Percentiles rank a stretch among this genome's conserved stretches.
These are phyloP conservation scores for Rubus parviflorus DNA, from an alignment of 306 rosid genomes.

Conservation along the genomic window DNA sequence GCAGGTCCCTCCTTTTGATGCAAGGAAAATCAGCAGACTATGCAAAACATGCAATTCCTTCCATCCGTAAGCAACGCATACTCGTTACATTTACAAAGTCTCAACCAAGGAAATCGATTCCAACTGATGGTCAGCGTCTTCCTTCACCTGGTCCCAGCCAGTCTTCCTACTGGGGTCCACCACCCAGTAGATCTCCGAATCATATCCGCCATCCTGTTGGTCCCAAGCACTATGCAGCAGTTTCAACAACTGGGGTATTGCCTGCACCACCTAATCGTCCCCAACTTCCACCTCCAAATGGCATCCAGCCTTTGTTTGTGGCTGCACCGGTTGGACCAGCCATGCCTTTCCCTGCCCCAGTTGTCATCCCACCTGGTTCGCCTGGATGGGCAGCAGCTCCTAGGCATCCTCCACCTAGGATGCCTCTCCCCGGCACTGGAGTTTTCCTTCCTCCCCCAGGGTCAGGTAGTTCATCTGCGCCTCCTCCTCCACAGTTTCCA, in stretches of 20 bases:
- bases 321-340: slow-evolving; percentile 53
- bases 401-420: slow-evolving; percentile 78
- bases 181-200: slow-evolving; percentile 67
- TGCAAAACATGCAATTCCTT: slow-evolving; percentile 78
- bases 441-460: slow-evolving; percentile 97
- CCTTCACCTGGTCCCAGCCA: slow-evolving; percentile 37
- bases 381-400: slow-evolving; percentile 75
- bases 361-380: slow-evolving; percentile 63
- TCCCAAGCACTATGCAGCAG: slow-evolving; percentile 60
- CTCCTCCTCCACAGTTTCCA: slow-evolving; percentile 45
- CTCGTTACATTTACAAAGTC: slow-evolving; percentile 74
- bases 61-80: slow-evolving; percentile 73
- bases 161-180: slow-evolving; percentile 64
- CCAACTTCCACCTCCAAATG: slow-evolving; percentile 59
- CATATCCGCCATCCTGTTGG: slow-evolving; percentile 58
- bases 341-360: slow-evolving; percentile 67
- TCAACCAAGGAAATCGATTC: slow-evolving; percentile 52
- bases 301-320: slow-evolving; percentile 69
- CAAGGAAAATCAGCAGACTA: slow-evolving; percentile 78
- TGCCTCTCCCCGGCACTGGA: slow-evolving; percentile 82
- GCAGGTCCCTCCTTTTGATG: slow-evolving; percentile 68
- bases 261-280: slow-evolving; percentile 64
- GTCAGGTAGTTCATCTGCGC: slow-evolving; percentile 53
- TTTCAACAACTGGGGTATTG: slow-evolving; percentile 56
- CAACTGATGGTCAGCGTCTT: slow-evolving; percentile 54